Evolutionary conservation across 371 early-diverging fungal species (phyloP).

Genomic region (Mortierella sp.): DNA sequence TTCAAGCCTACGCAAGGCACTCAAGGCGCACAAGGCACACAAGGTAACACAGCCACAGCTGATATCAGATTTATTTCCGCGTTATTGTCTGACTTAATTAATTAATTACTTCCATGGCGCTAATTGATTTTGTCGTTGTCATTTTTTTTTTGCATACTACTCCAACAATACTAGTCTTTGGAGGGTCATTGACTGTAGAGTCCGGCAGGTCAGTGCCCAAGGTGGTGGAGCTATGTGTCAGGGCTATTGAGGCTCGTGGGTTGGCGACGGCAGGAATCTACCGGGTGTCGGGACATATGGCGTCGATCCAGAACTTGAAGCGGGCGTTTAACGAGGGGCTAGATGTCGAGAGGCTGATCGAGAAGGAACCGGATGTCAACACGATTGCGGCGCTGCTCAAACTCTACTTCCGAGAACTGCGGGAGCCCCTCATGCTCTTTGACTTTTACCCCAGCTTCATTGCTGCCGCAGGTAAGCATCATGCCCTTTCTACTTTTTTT

Average conservation of each 20-base stretch:
- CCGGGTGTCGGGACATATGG: constrained; percentile 83
- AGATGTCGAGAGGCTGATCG: constrained; percentile 59
- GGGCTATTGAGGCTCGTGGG: constrained; percentile 78
- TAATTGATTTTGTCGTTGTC: not conserved
- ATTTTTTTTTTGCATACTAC: constrained; percentile 30
- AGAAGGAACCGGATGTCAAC: constrained; percentile 80
- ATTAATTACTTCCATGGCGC: not conserved
- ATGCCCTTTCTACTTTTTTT: constrained; percentile 1
- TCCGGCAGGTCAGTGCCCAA: constrained; percentile 66
- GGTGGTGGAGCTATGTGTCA: constrained; percentile 75
- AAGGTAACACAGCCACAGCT: not conserved
- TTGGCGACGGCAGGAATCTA: constrained; percentile 80
- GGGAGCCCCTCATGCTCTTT: constrained; percentile 82
- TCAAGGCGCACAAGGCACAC: not conserved
- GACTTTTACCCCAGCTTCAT: constrained; percentile 85
- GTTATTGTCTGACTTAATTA: no score
- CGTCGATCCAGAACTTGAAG: constrained; percentile 78
- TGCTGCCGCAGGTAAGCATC: constrained; percentile 78
- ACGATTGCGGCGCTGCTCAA: constrained; percentile 83
- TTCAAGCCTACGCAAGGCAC: constrained; percentile 19
- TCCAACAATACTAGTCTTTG: constrained; percentile 65
- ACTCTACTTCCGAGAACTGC: constrained; percentile 86
- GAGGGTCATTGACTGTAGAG: constrained; percentile 69
- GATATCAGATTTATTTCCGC: no score
- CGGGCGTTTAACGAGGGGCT: constrained; percentile 68